Evolutionary conservation across 1,284 basidiomycete genomes (phyloP).

Genomic region (Veloporphyrellus conicus): DNA sequence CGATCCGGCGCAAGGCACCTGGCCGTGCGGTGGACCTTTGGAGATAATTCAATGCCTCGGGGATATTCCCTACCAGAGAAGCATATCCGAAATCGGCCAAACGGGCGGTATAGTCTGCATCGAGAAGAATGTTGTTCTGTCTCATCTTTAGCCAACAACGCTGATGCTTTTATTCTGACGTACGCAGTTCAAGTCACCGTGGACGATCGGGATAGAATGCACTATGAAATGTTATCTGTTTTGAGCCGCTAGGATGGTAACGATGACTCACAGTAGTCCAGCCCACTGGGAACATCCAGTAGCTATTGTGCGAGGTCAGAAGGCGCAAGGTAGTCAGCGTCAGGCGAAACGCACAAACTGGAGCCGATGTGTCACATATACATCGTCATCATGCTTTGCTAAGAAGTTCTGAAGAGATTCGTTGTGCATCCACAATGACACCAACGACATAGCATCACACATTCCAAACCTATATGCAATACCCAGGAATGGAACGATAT

Average conservation of each 20-base stretch:
- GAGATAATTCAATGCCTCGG: slow-evolving; percentile 2
- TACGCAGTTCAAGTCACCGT: background rate
- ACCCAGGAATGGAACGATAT: background rate
- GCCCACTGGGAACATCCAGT: slow-evolving; percentile 3
- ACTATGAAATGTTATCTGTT: background rate
- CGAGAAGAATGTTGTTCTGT: slow-evolving; percentile 11
- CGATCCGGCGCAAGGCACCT: slow-evolving; percentile 7
- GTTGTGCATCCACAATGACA: slow-evolving; percentile 2
- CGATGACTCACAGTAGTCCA: background rate
- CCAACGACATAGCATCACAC: slow-evolving; percentile 2
- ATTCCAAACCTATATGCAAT: slow-evolving; percentile 11
- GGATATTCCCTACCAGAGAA: background rate
- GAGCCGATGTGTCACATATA: background rate
- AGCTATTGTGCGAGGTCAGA: background rate
- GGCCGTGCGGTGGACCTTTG: slow-evolving; percentile 2
- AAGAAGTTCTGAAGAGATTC: too few species aligned
- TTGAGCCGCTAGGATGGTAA: background rate
- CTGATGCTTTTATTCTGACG: background rate
- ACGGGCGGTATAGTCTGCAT: background rate
- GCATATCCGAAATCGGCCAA: background rate
- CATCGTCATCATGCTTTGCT: too few species aligned
- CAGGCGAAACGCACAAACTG: slow-evolving; percentile 5
- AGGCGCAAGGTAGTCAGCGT: background rate
- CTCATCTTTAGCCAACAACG: background rate
- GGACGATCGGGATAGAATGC: background rate